Base-by-base conservation (phyloP, 768 basidiomycete genomes). In the Calocybe cyanea region DNA sequence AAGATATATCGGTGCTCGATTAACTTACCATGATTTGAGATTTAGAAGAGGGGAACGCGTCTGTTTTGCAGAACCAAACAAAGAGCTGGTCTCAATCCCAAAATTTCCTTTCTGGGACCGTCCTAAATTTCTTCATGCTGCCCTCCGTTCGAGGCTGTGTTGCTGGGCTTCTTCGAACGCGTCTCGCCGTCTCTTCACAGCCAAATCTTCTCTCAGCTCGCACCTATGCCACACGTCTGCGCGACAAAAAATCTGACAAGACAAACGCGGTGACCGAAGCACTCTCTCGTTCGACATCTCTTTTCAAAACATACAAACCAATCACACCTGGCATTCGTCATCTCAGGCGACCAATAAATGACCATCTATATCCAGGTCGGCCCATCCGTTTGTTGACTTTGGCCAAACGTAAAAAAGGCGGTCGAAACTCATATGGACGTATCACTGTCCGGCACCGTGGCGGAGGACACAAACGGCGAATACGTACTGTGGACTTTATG, bases 291-390 rank as follows among this genome's bases (percentile, higher is more conserved):
- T 72, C 73, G 37, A 65, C 74, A 19, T 69, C 68, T 36, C 69
- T 84, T 44, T 92, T 83, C 75, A 93, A 93, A 68, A 91, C 84
- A 17, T 94, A 89, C 70, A 92, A 93, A 59, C 92, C 92, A 56
- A 72, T 92, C 45, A 81, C 89, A 0, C 92, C 92, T 1, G 81
- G 85, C 53, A 76, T 92, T 28, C 91, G 95, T 31, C 92, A 96
- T 62, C 78, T 94, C 35, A 77, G 80, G 24, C 81, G 86, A n/a
- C 88, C 91, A 2, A 68, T 91, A 41, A 85, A 87, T 53, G 75
- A 76, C 3, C 92, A 98, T 56, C 60, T 98, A 17, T 94, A 85
- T 70, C 73, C 81, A 52, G 93, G 96, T 21, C 71, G 82, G n/a
- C 94, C 96, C 6, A 64, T 95, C 14, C 82, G 90, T 18, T 67